Conservation (phyloP, 768 basidiomycete genomes). For the Hygrophoropsis aurantiaca region DNA sequence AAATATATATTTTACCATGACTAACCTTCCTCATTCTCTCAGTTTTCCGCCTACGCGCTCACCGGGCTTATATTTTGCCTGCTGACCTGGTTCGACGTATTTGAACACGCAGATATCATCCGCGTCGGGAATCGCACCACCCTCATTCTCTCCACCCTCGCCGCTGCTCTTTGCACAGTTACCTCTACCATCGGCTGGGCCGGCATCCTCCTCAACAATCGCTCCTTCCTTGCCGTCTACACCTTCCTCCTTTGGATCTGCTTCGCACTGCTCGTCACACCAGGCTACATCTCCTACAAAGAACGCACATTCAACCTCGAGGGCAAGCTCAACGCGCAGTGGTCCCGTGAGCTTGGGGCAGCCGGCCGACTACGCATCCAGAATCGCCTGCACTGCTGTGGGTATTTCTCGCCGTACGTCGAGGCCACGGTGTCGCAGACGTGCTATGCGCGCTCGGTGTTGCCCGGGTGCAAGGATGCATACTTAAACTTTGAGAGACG, state of each 20-base stretch:
- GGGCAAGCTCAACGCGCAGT: slow-evolving; percentile 77
- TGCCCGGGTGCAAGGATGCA: slow-evolving; percentile 72
- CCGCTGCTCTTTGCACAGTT: slow-evolving; percentile 55
- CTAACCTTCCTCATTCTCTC: neutral
- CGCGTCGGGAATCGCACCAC: slow-evolving; percentile 68
- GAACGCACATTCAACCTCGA: slow-evolving; percentile 74
- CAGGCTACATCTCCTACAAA: slow-evolving; percentile 81
- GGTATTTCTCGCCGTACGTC: slow-evolving; percentile 77
- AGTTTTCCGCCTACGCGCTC: slow-evolving; percentile 64
- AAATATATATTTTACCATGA: neutral
- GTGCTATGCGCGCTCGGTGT: slow-evolving; percentile 69
- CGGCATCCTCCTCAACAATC: slow-evolving; percentile 82
- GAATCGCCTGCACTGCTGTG: slow-evolving; percentile 75
- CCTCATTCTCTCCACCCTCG: slow-evolving; percentile 70
- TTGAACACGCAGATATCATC: slow-evolving; percentile 66
- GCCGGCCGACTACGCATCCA: slow-evolving; percentile 67
- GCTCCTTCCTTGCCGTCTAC: slow-evolving; percentile 77
- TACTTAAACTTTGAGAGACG: slow-evolving; percentile 59
- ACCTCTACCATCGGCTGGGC: slow-evolving; percentile 76
- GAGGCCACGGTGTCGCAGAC: slow-evolving; percentile 75
- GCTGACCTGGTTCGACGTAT: slow-evolving; percentile 77
- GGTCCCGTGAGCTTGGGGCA: slow-evolving; percentile 63
- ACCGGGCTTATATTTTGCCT: slow-evolving; percentile 63
- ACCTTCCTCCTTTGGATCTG: slow-evolving; percentile 71
- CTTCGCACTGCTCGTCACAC: slow-evolving; percentile 67